Evolutionary conservation across 2,329 filamentous ascomycete genomes (phyloP), one percentile per base, ranked within the genome.

Genomic region (Ophioceras dolichostomum): DNA sequence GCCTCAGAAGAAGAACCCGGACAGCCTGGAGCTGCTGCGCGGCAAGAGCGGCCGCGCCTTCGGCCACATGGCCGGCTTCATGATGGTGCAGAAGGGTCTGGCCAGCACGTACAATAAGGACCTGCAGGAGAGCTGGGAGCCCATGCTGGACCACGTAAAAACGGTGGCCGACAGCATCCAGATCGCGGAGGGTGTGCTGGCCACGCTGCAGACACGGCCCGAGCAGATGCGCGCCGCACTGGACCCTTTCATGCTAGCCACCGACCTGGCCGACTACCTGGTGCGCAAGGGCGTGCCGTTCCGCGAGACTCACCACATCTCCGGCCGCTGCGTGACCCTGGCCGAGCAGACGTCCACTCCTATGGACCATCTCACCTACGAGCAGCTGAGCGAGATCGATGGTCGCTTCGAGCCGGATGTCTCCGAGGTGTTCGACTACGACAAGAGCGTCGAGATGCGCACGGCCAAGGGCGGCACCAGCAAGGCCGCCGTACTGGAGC

Each of bases 81-180:
- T 85, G 71, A 79, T 78, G 62, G 83, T 77, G 27, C 68, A 64
- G 38, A 72, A 73, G 56, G 81, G 81, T 39, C 72, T 91, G 20
- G 83, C 84, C 2, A 82, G 73, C 31, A 86, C 82, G 3, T 93
- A 93, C 67, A 89, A 93, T 67, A 94, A 93, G 61, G 85, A 94
- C 57, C 61, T 93, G n/a, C 85, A 94, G 60, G 86, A 94, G 61
- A 80, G 76, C 41, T 79, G 84, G 43, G 82, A 93, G 66, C 80
- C 82, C n/a, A 76, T 94, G 61, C 73, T 94, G 34, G 84, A 93
- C 57, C 75, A 79, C 55, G 73, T 88, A 58, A 83, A 87, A 69
- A 89, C 84, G 5, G 70, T 91, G 43, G 72, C 70, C 39, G 82
- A 93, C 64, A 86, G 81, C 52, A 70, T 93, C 38, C 76, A 81